phyloP scores from a whole-genome alignment of 805 yeast species.

The Barnettozyma salicaria region DNA sequence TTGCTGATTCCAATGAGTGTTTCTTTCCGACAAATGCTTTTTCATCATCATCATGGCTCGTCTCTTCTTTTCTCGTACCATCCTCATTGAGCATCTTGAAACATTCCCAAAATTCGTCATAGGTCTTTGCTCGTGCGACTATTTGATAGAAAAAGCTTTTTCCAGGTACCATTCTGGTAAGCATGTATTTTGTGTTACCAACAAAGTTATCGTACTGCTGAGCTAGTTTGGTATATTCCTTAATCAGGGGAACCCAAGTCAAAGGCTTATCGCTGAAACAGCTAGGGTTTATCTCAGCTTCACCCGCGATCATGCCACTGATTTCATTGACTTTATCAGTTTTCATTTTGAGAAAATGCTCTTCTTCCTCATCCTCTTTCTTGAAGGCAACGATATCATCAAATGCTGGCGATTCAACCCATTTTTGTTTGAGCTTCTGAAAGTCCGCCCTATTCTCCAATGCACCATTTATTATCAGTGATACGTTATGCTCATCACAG shows the following conservation, averaged over 20 bases:
- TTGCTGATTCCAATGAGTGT: too few relatives aligned
- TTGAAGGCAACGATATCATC: slow-evolving; percentile 4
- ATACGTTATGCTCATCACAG: slow-evolving; percentile 56
- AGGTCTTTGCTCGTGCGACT: slow-evolving; percentile 50
- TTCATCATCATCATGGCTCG: too few relatives aligned
- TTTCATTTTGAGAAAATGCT: slow-evolving; percentile 1
- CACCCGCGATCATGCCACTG: slow-evolving; percentile 94
- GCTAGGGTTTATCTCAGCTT: slow-evolving; percentile 83
- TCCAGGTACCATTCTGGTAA: slow-evolving; percentile 76
- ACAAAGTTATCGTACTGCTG: slow-evolving; percentile 51
- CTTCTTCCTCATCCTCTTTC: neutral
- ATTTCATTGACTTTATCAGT: slow-evolving; percentile 41
- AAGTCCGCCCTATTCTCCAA: slow-evolving; percentile 52
- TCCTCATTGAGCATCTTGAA: slow-evolving; percentile 17
- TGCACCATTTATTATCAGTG: slow-evolving; percentile 80
- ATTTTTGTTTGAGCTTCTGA: slow-evolving; percentile 41
- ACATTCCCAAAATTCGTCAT: slow-evolving; percentile 39
- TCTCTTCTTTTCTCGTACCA: slow-evolving; percentile 10
- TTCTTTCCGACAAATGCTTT: too few relatives aligned
- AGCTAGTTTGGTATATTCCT: slow-evolving; percentile 53
- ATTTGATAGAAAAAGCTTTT: slow-evolving; percentile 52
- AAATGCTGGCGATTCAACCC: slow-evolving; percentile 7
- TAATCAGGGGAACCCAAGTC: slow-evolving; percentile 49
- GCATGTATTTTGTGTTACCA: slow-evolving; percentile 76
- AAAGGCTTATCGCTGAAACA: slow-evolving; percentile 46